Evolutionary conservation across 805 yeast species (phyloP).

Genomic region (Gaillardinia entomophila): DNA sequence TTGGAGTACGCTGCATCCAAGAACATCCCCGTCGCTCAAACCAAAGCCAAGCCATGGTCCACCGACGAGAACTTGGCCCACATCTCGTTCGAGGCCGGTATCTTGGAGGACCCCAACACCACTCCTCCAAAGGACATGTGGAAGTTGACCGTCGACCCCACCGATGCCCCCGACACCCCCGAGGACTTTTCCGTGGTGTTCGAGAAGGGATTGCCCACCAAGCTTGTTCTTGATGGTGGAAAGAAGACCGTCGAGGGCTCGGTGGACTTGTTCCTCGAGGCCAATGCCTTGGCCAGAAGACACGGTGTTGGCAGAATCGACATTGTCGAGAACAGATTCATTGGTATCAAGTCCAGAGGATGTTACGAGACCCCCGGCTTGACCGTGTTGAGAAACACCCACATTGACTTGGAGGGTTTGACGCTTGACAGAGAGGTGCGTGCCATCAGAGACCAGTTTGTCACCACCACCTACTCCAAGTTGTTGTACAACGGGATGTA

Average conservation of each 20-base stretch:
- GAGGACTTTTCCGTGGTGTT: slow-evolving; percentile 82
- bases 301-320: slow-evolving; percentile 99
- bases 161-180: slow-evolving; percentile 90
- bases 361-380: slow-evolving; percentile 99
- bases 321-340: slow-evolving; percentile 98
- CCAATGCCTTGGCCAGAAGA: slow-evolving; percentile 94
- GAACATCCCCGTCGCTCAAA: slow-evolving; percentile 91
- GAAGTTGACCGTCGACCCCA: slow-evolving; percentile 95
- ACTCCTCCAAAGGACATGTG: slow-evolving; percentile 99
- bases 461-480: slow-evolving; percentile 86
- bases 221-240: slow-evolving; percentile 64
- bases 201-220: slow-evolving; percentile 81
- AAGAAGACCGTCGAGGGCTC: slow-evolving; percentile 70
- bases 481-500: slow-evolving; percentile 95
- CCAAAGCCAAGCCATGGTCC: slow-evolving; percentile 99
- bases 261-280: slow-evolving; percentile 86
- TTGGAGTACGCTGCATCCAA: slow-evolving; percentile 90
- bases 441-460: slow-evolving; percentile 93
- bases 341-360: slow-evolving; percentile 98
- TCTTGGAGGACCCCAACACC: slow-evolving; percentile 95
- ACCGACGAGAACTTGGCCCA: slow-evolving; percentile 99
- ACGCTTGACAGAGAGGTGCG: slow-evolving; percentile 97
- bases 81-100: slow-evolving; percentile 99
- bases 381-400: slow-evolving; percentile 88
- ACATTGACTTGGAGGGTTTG: slow-evolving; percentile 94